Percentiles rank a stretch among this genome's conserved stretches.
These are phyloP conservation scores for Yamadazyma sp. DNA, from an alignment of 1,139 yeast genomes.

Conservation along the genomic window DNA sequence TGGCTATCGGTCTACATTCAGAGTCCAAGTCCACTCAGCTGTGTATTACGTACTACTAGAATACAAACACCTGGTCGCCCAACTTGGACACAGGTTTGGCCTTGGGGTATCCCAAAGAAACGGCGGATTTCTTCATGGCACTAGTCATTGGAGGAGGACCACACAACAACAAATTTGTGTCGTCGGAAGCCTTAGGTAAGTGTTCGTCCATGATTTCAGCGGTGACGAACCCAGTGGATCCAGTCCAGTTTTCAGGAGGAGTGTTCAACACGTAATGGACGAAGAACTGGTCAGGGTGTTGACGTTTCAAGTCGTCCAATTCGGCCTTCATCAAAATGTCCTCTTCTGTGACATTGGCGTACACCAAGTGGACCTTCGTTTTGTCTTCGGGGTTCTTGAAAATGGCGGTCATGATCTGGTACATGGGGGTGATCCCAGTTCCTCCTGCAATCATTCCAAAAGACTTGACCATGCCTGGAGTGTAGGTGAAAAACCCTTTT, in stretches of 20 bases:
- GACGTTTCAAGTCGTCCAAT: slow-evolving; percentile 63
- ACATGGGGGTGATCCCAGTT: slow-evolving; percentile 93
- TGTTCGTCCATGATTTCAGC: slow-evolving; percentile 61
- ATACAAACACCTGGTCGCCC: slow-evolving; percentile 82
- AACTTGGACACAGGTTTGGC: slow-evolving; percentile 89
- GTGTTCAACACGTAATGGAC: slow-evolving; percentile 81
- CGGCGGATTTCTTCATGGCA: slow-evolving; percentile 84
- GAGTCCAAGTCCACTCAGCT: no score
- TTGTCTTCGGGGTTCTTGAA: slow-evolving; percentile 76
- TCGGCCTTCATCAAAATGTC: slow-evolving; percentile 81
- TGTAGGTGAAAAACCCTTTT: slow-evolving; percentile 85
- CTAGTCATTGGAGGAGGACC: slow-evolving; percentile 89
- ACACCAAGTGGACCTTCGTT: slow-evolving; percentile 77
- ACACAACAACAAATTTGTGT: slow-evolving; percentile 78
- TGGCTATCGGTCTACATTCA: no score
- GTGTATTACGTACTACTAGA: slow-evolving; percentile 7
- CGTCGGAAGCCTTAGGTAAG: slow-evolving; percentile 59
- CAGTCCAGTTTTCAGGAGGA: slow-evolving; percentile 50
- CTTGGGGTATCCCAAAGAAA: slow-evolving; percentile 75
- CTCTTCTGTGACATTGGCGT: slow-evolving; percentile 73
- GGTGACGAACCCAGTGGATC: slow-evolving; percentile 65
- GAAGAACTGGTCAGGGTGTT: slow-evolving; percentile 73
- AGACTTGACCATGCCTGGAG: slow-evolving; percentile 76
- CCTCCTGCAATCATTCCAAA: slow-evolving; percentile 94
- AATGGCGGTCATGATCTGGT: slow-evolving; percentile 74